Evolutionary conservation across 129 eudicot genomes (phyloP).

Genomic region (Flaveria trinervia): DNA sequence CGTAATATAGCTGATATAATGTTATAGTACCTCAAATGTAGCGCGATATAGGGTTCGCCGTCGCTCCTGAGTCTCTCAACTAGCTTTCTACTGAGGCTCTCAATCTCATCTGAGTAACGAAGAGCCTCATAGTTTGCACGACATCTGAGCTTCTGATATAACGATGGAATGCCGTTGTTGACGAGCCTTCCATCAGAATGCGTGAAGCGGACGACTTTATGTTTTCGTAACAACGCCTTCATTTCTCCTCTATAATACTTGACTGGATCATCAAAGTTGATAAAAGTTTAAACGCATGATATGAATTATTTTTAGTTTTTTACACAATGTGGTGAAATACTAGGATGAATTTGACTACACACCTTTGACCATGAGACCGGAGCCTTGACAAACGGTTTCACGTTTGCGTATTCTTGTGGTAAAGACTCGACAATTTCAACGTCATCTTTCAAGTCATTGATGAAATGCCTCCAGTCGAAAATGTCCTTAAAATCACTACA

Average conservation of each 20-base stretch:
- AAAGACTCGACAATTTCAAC: slow-evolving; percentile 74
- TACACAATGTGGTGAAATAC: too few species aligned
- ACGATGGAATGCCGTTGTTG: slow-evolving; percentile 72
- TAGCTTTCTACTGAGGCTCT: slow-evolving; percentile 55
- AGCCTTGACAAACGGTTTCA: slow-evolving; percentile 61
- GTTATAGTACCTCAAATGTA: slow-evolving; percentile 69
- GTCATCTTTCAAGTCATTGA: slow-evolving; percentile 65
- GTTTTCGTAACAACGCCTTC: slow-evolving; percentile 48
- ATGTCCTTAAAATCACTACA: slow-evolving; percentile 88
- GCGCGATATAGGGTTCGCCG: slow-evolving; percentile 69
- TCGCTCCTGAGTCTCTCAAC: slow-evolving; percentile 53
- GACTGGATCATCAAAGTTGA: slow-evolving; percentile 32
- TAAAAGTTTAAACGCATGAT: not conserved
- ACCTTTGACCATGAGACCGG: slow-evolving; percentile 98
- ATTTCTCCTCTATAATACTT: slow-evolving; percentile 74
- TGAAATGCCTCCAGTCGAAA: slow-evolving; percentile 82
- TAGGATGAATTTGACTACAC: not conserved
- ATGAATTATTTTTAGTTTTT: too few species aligned
- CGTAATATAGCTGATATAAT: not conserved
- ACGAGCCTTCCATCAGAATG: slow-evolving; percentile 86
- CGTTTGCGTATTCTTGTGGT: slow-evolving; percentile 52
- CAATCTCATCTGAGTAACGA: slow-evolving; percentile 71
- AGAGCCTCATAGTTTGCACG: slow-evolving; percentile 82
- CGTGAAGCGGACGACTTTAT: slow-evolving; percentile 75
- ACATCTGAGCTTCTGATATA: slow-evolving; percentile 74